Base-by-base conservation (phyloP, 2,329 filamentous ascomycete species). In the Elsinoe perseae region DNA sequence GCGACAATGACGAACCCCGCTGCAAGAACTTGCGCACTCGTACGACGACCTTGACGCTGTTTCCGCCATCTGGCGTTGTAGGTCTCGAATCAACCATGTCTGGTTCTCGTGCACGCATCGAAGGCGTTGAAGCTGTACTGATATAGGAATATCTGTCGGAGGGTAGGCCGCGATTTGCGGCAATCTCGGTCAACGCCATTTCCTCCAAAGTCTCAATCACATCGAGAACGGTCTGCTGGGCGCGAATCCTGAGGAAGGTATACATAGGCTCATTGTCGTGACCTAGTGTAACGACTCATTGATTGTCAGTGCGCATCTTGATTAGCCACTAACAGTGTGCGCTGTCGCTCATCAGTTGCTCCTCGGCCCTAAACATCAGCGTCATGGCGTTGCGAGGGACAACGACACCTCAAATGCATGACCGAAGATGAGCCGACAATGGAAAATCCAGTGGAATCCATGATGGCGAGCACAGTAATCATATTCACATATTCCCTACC, bases 21-120 rank as follows among this genome's bases (percentile, higher is more conserved):
- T 67, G 67, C 42, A 77, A 63, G 62, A 77, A 77, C 53, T 73
- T 74, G 58, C 75, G 66, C 59, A 75, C 75, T 54, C 75, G 67
- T 59, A 77, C 75, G 10, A 77, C 75, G 53, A 77, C 75, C 66
- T 77, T 77, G 64, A 77, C 75, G 61, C 77, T 77, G 56, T 74
- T 74, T 7, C 70, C 69, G 75, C 74, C 68, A n/a, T 65, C 61
- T 48, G 30, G 64, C 63, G 46, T 66, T 61, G 52, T 60, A 57
- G 52, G 30, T 52, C 53, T 44, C 48, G 43, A 50, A 21, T 62
- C 58, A 12, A 65, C 61, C 65, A 68, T 66, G 40, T 54, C 58
- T 7, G 68, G 62, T 23, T 70, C 67, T 53, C 66, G 63, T 8
- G 70, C 70, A 58, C 72, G 70, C 64, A 74, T 61, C 12, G 72